Base-by-base conservation (phyloP, 495 filamentous ascomycete species). In the Penicillium subrubescens region DNA sequence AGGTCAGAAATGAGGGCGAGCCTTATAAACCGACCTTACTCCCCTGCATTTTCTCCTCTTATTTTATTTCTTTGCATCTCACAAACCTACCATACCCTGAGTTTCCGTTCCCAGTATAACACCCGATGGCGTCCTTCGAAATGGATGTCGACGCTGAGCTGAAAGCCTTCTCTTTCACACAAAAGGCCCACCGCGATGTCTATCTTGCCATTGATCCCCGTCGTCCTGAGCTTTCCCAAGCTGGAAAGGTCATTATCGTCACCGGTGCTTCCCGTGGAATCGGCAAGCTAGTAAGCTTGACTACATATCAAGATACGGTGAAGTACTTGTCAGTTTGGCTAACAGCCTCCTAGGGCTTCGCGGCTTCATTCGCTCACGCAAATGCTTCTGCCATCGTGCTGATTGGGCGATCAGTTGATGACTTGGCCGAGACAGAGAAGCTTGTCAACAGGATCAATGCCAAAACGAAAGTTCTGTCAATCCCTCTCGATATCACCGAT, bases 241-340 rank as follows among this genome's bases (percentile, higher is more conserved):
- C 63, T 1, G 75, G 70, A 2, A 81, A 78, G 59, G 75, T 78
- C 29, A 61, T 79, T 21, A 52, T 82, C 29, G 73, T 83, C 57
- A 77, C 78, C 41, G 79, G 80, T 5, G 79, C 69, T 25, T 70
- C 70, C 43, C 61, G 68, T 23, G 78, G 79, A 43, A 70, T 82
- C 52, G 80, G 65, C 44, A 60, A 54, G n/a, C n/a, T 56, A 34
- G 65, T 63, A 54, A 33, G 48, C 12, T 35, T n/a, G 15, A 35
- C 10, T 4, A 54, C n/a, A 7, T 8, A 44, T 10, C 17, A 15
- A 44, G 5, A 11, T 2, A 44, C 19, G 6, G 8, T 6, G 19
- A 44, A 21, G 5, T 21, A 3, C n/a, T 6, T 19, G n/a, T 6
- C 2, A 15, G 23, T 15, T 10, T 2, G 10, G 25, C 23, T 50